A percentile compares a stretch with the other conserved stretches of the same genome.
Conservation (phyloP, 306 rosid genomes). For the Cyclanthera cordifolia region DNA sequence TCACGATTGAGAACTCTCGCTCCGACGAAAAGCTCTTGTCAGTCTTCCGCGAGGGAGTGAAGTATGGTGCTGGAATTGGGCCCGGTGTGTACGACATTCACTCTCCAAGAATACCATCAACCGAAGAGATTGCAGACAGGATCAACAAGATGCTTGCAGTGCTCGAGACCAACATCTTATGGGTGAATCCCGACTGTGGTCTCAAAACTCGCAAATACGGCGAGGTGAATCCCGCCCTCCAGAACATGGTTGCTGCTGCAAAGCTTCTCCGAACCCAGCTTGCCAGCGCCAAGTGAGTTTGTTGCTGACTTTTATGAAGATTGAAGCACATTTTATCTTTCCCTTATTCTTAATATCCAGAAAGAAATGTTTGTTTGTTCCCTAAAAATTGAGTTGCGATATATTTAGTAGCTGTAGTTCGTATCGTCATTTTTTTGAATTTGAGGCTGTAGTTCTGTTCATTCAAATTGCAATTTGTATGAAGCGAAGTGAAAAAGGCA, state of each 20-base stretch:
- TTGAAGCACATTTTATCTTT: not conserved
- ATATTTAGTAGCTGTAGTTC: conserved; percentile 1
- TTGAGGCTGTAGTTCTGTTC: not conserved
- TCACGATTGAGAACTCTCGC: conserved; percentile 80
- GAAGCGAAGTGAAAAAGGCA: not conserved
- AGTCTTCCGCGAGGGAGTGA: conserved; percentile 73
- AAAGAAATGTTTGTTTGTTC: not conserved
- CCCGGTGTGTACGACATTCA: conserved; percentile 83
- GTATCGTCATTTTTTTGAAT: too few species aligned
- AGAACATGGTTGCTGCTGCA: conserved; percentile 72
- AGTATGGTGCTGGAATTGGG: conserved; percentile 76
- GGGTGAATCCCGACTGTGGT: conserved; percentile 91
- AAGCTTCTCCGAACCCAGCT: conserved; percentile 55
- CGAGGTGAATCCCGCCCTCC: conserved; percentile 63
- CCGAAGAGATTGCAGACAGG: conserved; percentile 57
- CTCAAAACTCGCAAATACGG: conserved; percentile 75
- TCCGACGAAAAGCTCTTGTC: conserved; percentile 76
- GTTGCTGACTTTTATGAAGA: not conserved
- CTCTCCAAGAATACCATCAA: conserved; percentile 80
- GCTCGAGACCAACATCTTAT: conserved; percentile 60
- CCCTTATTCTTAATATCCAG: not conserved
- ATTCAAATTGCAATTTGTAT: not conserved
- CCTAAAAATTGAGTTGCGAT: not conserved
- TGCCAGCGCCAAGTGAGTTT: conserved; percentile 38
- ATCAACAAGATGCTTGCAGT: conserved; percentile 70